Evolutionary conservation across 495 filamentous ascomycete genomes (phyloP).

Genomic region (Penicillium coprophilum): DNA sequence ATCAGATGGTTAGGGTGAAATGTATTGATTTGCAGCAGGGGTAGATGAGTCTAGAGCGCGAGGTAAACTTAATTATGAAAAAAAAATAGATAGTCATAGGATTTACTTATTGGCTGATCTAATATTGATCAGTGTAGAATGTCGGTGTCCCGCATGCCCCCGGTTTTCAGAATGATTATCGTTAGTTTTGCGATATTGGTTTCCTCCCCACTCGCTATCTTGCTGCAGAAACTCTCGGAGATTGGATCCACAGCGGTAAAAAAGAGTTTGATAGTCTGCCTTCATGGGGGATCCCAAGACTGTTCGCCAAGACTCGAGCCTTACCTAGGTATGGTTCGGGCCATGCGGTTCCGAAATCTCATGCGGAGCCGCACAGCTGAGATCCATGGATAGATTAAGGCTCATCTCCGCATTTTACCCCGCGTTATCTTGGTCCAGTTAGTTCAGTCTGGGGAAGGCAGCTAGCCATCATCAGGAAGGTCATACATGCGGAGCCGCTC

Average conservation of each 20-base stretch:
- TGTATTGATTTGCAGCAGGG: neutral
- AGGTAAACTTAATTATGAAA: neutral
- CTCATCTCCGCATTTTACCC: neutral
- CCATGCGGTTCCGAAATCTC: constrained; percentile 7
- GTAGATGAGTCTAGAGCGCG: neutral
- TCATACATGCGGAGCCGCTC: constrained; percentile 12
- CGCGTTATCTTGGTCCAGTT: neutral
- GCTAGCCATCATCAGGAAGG: neutral
- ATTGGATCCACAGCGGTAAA: neutral
- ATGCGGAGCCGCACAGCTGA: constrained; percentile 15
- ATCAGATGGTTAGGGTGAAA: neutral
- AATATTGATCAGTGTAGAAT: neutral
- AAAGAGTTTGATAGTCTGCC: neutral
- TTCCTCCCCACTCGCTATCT: neutral
- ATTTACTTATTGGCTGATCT: neutral
- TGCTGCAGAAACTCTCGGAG: neutral
- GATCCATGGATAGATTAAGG: neutral
- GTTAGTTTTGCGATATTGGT: neutral
- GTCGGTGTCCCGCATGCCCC: neutral
- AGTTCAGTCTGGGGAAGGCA: neutral
- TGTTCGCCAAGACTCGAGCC: neutral
- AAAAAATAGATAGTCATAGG: neutral
- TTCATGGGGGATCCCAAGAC: too few species aligned
- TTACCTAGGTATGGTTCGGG: neutral
- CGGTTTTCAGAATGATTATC: neutral